phyloP scores from a whole-genome alignment of 2,329 filamentous ascomycete genomes.

The Ilyonectria destructans region DNA sequence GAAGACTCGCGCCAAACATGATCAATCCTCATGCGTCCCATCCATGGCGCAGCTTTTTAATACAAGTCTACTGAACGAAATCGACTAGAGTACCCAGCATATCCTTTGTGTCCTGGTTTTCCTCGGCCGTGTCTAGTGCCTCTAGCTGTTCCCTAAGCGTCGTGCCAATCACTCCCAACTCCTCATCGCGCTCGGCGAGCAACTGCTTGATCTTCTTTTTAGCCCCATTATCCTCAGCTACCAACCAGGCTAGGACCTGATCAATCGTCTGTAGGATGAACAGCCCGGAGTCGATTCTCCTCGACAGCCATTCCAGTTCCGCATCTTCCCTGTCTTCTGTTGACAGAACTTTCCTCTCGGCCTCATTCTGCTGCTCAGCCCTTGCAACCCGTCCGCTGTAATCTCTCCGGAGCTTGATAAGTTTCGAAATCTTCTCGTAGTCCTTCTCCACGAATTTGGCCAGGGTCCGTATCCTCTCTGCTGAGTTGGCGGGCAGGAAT shows the following conservation, averaged over 20 bases:
- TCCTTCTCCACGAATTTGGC: slow-evolving; percentile 98
- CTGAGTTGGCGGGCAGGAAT: slow-evolving; percentile 82
- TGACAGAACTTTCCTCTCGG: slow-evolving; percentile 28
- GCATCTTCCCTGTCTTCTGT: slow-evolving; percentile 63
- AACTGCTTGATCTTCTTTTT: slow-evolving; percentile 74
- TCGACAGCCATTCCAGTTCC: slow-evolving; percentile 81
- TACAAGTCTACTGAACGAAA: slow-evolving; percentile 61
- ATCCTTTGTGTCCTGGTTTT: slow-evolving; percentile 71
- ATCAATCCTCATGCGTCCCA: slow-evolving; percentile 33
- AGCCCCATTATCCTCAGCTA: slow-evolving; percentile 89
- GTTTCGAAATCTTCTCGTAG: slow-evolving; percentile 85
- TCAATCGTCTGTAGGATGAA: slow-evolving; percentile 89
- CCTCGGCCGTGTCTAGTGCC: slow-evolving; percentile 70
- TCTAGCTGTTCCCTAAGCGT: slow-evolving; percentile 77
- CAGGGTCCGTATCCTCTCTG: slow-evolving; percentile 85
- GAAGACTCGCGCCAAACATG: slow-evolving; percentile 28
- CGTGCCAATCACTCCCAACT: slow-evolving; percentile 72
- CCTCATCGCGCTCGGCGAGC: slow-evolving; percentile 79
- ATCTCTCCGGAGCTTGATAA: slow-evolving; percentile 80
- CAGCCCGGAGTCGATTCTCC: slow-evolving; percentile 86
- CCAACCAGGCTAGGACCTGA: slow-evolving; percentile 89
- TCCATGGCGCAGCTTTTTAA: slow-evolving; percentile 37
- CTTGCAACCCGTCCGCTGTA: slow-evolving; percentile 77
- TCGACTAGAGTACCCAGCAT: slow-evolving; percentile 70
- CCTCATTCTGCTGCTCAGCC: slow-evolving; percentile 65